Percentiles rank a stretch among this genome's conserved stretches.
Evolutionary conservation across 139 green algal genomes (phyloP).

Genomic region (Chlorella sp.): DNA sequence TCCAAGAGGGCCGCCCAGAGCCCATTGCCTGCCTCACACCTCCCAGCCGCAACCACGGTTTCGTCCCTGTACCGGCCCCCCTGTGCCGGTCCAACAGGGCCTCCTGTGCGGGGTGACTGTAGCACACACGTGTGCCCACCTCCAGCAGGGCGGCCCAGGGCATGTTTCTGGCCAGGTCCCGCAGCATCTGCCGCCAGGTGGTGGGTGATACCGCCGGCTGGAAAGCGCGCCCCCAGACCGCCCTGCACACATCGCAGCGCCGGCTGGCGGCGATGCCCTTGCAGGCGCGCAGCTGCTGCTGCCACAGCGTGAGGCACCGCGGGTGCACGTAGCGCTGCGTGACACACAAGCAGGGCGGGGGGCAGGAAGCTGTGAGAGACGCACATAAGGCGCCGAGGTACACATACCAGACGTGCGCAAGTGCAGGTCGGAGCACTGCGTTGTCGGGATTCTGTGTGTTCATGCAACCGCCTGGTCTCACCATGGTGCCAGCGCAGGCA

Average conservation of each 20-base stretch:
- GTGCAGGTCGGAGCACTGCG: too few relatives aligned
- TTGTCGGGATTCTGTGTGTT: too few relatives aligned
- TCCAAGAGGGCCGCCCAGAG: too few relatives aligned
- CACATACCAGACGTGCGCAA: too few relatives aligned
- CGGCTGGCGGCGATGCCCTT: constrained; percentile 9
- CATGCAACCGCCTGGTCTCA: neutral
- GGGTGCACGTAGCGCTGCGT: constrained; percentile 20
- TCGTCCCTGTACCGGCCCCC: too few relatives aligned
- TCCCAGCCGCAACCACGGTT: too few relatives aligned
- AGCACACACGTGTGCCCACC: too few relatives aligned
- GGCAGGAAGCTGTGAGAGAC: neutral
- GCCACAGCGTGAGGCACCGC: constrained; percentile 7
- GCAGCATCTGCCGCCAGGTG: constrained; percentile 4
- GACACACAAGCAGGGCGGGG: neutral
- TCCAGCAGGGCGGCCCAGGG: constrained; percentile 9
- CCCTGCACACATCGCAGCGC: constrained; percentile 21
- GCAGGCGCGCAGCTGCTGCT: constrained; percentile 15
- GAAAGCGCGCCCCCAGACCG: neutral
- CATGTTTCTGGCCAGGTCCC: neutral
- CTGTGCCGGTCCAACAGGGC: too few relatives aligned
- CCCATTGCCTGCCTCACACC: too few relatives aligned
- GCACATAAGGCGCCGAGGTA: too few relatives aligned
- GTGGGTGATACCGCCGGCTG: neutral
- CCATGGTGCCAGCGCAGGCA: constrained; percentile 22
- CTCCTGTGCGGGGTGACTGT: too few relatives aligned